Evolutionary conservation across 2,329 filamentous ascomycete species (phyloP).

Genomic region (Phaeophleospora eucalypticola): DNA sequence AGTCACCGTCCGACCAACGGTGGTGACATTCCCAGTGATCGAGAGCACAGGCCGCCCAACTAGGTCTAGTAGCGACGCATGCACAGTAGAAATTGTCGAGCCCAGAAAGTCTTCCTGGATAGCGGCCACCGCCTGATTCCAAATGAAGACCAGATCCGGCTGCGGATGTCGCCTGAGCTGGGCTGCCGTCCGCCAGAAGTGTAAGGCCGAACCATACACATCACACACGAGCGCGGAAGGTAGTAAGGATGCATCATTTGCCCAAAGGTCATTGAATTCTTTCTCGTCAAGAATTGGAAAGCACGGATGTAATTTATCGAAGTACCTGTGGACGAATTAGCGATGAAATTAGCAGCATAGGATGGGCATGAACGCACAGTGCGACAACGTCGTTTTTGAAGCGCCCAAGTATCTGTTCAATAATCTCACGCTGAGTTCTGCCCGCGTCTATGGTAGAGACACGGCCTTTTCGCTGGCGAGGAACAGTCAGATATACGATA

Average conservation of each 20-base stretch:
- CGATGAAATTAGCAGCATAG: no score
- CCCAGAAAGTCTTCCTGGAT: constrained; percentile 42
- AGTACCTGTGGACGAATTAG: constrained; percentile 33
- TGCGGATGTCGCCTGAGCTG: constrained; percentile 34
- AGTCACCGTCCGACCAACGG: constrained; percentile 51
- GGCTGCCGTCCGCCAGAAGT: constrained; percentile 37
- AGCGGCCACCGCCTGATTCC: constrained; percentile 41
- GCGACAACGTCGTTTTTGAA: constrained; percentile 38
- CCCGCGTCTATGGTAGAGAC: constrained; percentile 27
- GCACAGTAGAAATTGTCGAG: constrained; percentile 38
- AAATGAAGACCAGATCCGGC: constrained; percentile 39
- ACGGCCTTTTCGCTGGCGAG: constrained; percentile 46
- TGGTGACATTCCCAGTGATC: constrained; percentile 48
- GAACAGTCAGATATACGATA: constrained; percentile 45
- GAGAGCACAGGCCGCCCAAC: constrained; percentile 39
- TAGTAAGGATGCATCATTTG: constrained; percentile 33
- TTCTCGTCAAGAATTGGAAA: constrained; percentile 41
- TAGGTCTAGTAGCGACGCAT: constrained; percentile 39
- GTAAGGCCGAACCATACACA: constrained; percentile 37
- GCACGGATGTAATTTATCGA: constrained; percentile 34
- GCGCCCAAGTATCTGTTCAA: constrained; percentile 39
- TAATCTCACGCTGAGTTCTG: constrained; percentile 37
- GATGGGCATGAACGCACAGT: constrained; percentile 31
- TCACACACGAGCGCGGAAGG: constrained; percentile 38
- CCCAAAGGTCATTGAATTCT: constrained; percentile 33